Conservation (phyloP, 148 eudicot species). For the Rhododendron williamsianum region DNA sequence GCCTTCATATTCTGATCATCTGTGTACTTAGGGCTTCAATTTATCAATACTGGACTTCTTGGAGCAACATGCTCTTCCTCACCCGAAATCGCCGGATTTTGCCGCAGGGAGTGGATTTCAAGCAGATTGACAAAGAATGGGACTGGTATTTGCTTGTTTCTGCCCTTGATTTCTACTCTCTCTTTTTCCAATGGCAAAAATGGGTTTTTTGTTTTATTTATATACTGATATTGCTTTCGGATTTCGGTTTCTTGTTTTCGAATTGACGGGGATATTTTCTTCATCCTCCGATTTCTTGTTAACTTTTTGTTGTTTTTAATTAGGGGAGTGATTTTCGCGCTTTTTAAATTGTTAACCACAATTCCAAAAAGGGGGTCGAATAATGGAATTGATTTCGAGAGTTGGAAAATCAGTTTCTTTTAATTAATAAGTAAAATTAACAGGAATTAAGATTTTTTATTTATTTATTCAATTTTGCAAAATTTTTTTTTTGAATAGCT, state of each 20-base stretch:
- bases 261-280: background rate
- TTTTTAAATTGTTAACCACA: no score
- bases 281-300: background rate
- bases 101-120: constrained; percentile 56
- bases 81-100: constrained; percentile 45
- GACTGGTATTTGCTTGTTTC: constrained; percentile 44
- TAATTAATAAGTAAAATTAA: no score
- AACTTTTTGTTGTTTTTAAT: no score
- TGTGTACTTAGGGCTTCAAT: constrained; percentile 39
- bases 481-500: background rate
- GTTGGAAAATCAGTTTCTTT: no score
- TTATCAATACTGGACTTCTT: constrained; percentile 52
- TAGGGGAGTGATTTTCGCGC: background rate
- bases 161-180: background rate
- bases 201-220: background rate
- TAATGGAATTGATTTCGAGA: no score
- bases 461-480: no score
- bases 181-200: background rate
- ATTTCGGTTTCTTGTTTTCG: background rate
- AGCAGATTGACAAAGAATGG: constrained; percentile 83
- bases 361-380: no score
- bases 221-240: background rate
- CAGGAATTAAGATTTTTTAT: background rate
- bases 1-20: constrained; percentile 55
- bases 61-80: constrained; percentile 60